Evolutionary conservation across 495 filamentous ascomycete genomes (phyloP).

Genomic region (Tuber borchii): DNA sequence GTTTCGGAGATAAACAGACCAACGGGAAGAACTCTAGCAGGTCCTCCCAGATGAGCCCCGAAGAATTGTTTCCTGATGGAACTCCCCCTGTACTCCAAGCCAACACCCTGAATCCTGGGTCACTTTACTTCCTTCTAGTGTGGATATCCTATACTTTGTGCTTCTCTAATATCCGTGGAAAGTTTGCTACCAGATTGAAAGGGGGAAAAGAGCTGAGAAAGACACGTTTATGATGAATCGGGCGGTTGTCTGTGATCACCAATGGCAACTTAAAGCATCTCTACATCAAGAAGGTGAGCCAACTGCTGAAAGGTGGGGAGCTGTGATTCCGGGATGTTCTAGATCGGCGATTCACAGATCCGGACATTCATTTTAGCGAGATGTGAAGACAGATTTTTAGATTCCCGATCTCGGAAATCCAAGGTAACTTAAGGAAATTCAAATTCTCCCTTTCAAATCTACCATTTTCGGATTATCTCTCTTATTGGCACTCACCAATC

Average conservation of each 20-base stretch:
- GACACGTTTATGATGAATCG: neutral
- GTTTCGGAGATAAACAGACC: neutral
- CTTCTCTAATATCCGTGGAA: neutral
- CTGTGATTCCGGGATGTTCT: neutral
- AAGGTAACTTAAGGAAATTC: neutral
- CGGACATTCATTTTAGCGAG: neutral
- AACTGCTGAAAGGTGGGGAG: neutral
- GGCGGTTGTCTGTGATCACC: neutral
- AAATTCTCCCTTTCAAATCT: neutral
- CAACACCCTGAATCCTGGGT: neutral
- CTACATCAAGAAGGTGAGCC: neutral
- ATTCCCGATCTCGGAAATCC: neutral
- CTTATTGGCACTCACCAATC: neutral
- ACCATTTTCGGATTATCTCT: neutral
- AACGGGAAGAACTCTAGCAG: neutral
- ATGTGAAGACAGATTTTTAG: neutral
- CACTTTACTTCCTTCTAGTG: neutral
- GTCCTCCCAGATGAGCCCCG: neutral
- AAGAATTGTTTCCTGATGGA: neutral
- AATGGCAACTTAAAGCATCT: neutral
- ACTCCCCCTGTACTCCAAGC: neutral
- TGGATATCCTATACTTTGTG: too few relatives aligned
- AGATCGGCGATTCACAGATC: neutral
- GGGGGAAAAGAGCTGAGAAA: neutral
- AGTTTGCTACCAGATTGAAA: neutral